These are phyloP conservation scores for Penicillium sp. DNA, from an alignment of 2,329 filamentous ascomycete genomes.

Conservation along the genomic window DNA sequence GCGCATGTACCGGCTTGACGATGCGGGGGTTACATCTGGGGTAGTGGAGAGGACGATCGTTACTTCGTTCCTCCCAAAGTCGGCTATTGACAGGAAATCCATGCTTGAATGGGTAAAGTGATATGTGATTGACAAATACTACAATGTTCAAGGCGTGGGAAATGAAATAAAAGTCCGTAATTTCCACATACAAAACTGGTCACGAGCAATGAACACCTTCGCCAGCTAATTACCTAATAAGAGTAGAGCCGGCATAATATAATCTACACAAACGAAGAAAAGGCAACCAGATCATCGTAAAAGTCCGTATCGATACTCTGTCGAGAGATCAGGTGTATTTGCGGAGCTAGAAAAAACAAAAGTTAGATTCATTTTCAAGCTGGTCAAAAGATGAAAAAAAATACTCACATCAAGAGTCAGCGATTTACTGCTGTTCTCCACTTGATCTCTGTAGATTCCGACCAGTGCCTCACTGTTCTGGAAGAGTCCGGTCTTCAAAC, in stretches of 20 bases:
- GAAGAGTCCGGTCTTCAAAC: slow-evolving; percentile 91
- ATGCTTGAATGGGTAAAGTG: neutral
- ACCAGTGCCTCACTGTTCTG: slow-evolving; percentile 95
- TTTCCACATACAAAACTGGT: slow-evolving; percentile 7
- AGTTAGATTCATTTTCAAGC: slow-evolving; percentile 9
- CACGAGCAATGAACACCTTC: neutral
- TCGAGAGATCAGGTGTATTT: slow-evolving; percentile 32
- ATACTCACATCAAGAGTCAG: slow-evolving; percentile 90
- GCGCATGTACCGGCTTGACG: neutral
- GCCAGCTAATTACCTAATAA: neutral
- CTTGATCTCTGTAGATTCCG: slow-evolving; percentile 92
- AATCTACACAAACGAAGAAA: slow-evolving; percentile 25
- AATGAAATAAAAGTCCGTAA: neutral
- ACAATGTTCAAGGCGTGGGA: neutral
- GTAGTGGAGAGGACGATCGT: slow-evolving; percentile 13
- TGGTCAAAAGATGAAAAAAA: neutral
- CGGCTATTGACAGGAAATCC: slow-evolving; percentile 12
- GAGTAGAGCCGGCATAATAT: slow-evolving; percentile 6
- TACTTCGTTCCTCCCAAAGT: slow-evolving; percentile 4
- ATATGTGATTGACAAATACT: neutral
- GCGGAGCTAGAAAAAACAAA: slow-evolving; percentile 28
- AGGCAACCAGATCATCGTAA: slow-evolving; percentile 13
- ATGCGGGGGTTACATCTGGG: slow-evolving; percentile 23
- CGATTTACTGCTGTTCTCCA: slow-evolving; percentile 85
- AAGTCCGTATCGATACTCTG: slow-evolving; percentile 8